A percentile compares a stretch with the other conserved stretches of the same genome.
Conservation (phyloP, 2,329 filamentous ascomycete species). For the Fusarium sp. region DNA sequence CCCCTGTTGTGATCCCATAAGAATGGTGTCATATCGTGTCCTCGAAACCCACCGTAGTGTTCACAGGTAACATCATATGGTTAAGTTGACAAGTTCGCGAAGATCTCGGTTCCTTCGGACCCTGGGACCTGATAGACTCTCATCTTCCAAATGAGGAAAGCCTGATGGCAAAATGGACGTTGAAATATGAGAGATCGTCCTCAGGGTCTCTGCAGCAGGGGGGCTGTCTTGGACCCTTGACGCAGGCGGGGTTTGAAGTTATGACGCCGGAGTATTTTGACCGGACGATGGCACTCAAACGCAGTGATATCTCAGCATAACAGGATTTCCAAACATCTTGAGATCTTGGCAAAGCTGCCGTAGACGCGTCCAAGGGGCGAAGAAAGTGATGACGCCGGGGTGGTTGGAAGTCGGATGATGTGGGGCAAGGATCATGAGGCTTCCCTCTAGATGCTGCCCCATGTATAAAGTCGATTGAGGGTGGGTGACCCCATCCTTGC, state of each 20-base stretch:
- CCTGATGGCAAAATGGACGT: slow-evolving; percentile 8
- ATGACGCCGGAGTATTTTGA: slow-evolving; percentile 37
- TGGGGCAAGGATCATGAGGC: slow-evolving; percentile 48
- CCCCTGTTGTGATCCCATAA: slow-evolving; percentile 8
- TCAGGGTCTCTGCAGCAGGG: slow-evolving; percentile 32
- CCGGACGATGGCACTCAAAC: slow-evolving; percentile 18
- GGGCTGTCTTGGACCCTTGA: slow-evolving; percentile 23
- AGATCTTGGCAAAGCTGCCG: slow-evolving; percentile 17
- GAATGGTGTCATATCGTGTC: slow-evolving; percentile 25
- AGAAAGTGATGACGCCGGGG: slow-evolving; percentile 26
- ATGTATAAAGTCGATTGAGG: slow-evolving; percentile 40
- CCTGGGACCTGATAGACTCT: slow-evolving; percentile 4
- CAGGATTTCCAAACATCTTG: slow-evolving; percentile 3
- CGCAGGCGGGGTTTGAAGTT: slow-evolving; percentile 11
- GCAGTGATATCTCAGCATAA: not conserved
- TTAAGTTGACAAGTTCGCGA: slow-evolving; percentile 1
- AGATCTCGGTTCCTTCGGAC: slow-evolving; percentile 37
- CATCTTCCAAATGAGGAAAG: not conserved
- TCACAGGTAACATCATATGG: slow-evolving; percentile 8
- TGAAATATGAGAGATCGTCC: slow-evolving; percentile 24
- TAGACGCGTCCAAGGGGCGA: slow-evolving; percentile 38
- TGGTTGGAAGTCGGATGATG: slow-evolving; percentile 45
- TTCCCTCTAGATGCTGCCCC: slow-evolving; percentile 40
- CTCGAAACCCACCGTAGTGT: not conserved
- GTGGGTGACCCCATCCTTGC: slow-evolving; percentile 32